Conservation (phyloP, 1,284 basidiomycete species). For the Sphagnurus paluster region DNA sequence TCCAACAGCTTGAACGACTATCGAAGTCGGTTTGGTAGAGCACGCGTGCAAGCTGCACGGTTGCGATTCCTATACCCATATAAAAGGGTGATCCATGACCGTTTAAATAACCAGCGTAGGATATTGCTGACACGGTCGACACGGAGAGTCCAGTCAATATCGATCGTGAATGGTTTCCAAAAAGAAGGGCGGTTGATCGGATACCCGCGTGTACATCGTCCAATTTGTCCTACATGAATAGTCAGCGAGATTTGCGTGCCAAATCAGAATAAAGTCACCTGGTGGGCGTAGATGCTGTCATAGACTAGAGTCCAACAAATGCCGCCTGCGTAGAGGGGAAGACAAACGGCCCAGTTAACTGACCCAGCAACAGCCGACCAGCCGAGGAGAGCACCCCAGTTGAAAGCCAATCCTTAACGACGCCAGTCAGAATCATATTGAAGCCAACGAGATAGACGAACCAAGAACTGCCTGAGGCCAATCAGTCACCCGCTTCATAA, state of each 20-base stretch:
- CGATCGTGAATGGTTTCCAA: constrained; percentile 75
- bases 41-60: constrained; percentile 81
- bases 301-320: constrained; percentile 95
- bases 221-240: constrained; percentile 72
- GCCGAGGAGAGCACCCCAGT: constrained; percentile 96
- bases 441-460: constrained; percentile 34
- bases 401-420: constrained; percentile 83
- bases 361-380: constrained; percentile 92
- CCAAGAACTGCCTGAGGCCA: constrained; percentile 97
- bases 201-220: constrained; percentile 92
- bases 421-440: background rate
- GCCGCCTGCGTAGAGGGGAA: constrained; percentile 90
- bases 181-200: constrained; percentile 92
- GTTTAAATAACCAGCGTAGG: constrained; percentile 80
- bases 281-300: constrained; percentile 98
- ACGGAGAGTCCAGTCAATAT: constrained; percentile 75
- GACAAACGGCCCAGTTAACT: constrained; percentile 81
- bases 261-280: constrained; percentile 48
- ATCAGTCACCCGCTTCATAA: constrained; percentile 97
- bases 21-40: constrained; percentile 82
- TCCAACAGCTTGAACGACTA: constrained; percentile 85
- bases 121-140: constrained; percentile 74
- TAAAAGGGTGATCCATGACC: constrained; percentile 81
- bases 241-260: constrained; percentile 8
- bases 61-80: constrained; percentile 72